Evolutionary conservation across 176 grass and related monocot species (phyloP).

Genomic region (Zea mays): DNA sequence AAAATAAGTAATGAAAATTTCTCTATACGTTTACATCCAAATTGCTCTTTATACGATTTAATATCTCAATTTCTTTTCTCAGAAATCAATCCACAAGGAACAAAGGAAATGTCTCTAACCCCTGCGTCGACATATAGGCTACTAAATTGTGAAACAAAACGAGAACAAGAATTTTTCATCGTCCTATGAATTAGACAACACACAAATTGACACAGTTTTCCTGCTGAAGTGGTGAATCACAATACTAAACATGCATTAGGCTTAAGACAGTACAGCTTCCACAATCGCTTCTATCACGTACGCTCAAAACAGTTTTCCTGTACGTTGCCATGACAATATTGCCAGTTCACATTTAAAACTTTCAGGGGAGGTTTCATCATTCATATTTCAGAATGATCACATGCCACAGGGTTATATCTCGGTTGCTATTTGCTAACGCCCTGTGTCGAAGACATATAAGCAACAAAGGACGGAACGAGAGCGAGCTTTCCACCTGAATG

Average conservation of each 20-base stretch:
- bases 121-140: neutral
- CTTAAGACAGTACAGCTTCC: neutral
- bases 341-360: neutral
- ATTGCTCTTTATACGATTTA: neutral
- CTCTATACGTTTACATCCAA: neutral
- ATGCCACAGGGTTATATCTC: neutral
- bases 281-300: neutral
- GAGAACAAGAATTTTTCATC: neutral
- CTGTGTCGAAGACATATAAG: neutral
- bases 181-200: neutral
- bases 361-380: neutral
- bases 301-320: neutral
- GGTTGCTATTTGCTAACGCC: neutral
- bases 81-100: neutral
- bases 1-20: neutral
- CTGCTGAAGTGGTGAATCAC: constrained; percentile 12
- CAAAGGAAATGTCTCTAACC: neutral
- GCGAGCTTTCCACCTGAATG: constrained; percentile 55
- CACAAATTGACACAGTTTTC: neutral
- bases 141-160: neutral
- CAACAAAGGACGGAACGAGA: neutral
- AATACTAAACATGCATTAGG: neutral
- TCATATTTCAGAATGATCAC: constrained; percentile 1
- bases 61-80: neutral
- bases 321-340: neutral